Base-by-base conservation (phyloP, 257 asterid genomes). In the Solanum clarkiae region DNA sequence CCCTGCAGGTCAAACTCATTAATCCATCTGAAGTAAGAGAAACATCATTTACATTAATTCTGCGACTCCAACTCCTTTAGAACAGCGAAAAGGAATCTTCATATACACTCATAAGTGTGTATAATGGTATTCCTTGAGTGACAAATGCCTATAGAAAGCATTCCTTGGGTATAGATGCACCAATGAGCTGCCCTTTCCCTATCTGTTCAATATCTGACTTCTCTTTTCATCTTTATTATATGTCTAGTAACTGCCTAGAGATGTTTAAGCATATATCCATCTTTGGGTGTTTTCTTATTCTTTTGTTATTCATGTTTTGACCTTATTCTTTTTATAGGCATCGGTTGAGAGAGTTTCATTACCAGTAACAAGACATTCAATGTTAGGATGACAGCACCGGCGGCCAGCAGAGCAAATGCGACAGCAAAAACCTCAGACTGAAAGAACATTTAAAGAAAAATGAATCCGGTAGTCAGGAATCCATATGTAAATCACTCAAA, bases 351-450 rank as follows among this genome's bases (percentile, higher is more conserved):
- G 13, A 12, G 57, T n/a, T 53, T 42, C 53, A 42, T 63, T 95
- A 95, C 99, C 99, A 97, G 97, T 84, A 95, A 92, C 90, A 94
- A 89, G 56, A 97, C 98, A 80, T 97, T 97, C 92, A 97, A 85
- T 84, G 99, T 97, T 89, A 97, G 91, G 90, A 97, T 90, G 63
- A 97, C 89, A 84, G 99, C 98, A 59, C 98, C 98, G 14, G 98
- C 91, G 8, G 98, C 98, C 10, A 95, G 97, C 59, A 97, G 92
- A 8, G 98, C 99, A 89, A 97, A 97, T 62, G 98, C 98, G 79
- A 95, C 98, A 57, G 98, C 98, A 87, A 97, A 97, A 85, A 97
- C 98, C 90, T 97, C 96, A 22, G 98, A 95, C 99, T 97, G 96
- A 74, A 87, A 63, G 24, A 82, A 10, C 54, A 55, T 12, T 36